Evolutionary conservation across 2,329 filamentous ascomycete genomes (phyloP), one percentile per base, ranked within the genome.

Genomic region (Sporothrix variecibatus): DNA sequence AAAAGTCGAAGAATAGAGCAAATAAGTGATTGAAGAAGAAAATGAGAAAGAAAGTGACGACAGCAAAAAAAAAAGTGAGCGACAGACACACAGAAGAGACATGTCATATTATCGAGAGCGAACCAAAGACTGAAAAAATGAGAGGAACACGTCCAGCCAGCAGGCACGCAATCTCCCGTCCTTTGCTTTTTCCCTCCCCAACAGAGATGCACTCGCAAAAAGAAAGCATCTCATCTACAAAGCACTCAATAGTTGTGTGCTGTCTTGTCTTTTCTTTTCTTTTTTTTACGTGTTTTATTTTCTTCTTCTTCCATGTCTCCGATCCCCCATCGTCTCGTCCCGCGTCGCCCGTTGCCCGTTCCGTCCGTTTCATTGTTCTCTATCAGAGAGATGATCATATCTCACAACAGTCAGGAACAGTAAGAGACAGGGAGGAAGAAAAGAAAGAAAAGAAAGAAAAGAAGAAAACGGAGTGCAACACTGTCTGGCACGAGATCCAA

Each of bases 251-350:
- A 38, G 17, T 65, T 60, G 31, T 43, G 20, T 62, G 17, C 67
- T 28, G 31, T 31, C 43, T 67, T 62, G 23, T 71, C 23, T 38
- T 62, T n/a, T 69, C 31, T 51, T 60, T 70, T 62, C 46, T 49
- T 64, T 40, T 58, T 69, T 58, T 53, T 53, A 40, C 23, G 40
- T 43, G 26, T 40, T 51, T 17, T 68, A 15, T 51, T 60, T 70
- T 53, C 46, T 49, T 64, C 26, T 26, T 38, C n/a, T 73, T 58
- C 38, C 40, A 38, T 40, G 51, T 46, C 38, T 62, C 40, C 26
- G 34, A 49, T 58, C 23, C 3, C 3, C 38, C 49, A 40, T 28
- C 68, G 38, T 62, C 69, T 46, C 38, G 23, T 60, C 65, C 64
- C 64, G 64, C 43, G 43, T 49, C 15, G 43, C 43, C 60, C 31